These are phyloP conservation scores for Stevia rebaudiana DNA, from an alignment of 140 eudicot genomes.

Conservation along the genomic window DNA sequence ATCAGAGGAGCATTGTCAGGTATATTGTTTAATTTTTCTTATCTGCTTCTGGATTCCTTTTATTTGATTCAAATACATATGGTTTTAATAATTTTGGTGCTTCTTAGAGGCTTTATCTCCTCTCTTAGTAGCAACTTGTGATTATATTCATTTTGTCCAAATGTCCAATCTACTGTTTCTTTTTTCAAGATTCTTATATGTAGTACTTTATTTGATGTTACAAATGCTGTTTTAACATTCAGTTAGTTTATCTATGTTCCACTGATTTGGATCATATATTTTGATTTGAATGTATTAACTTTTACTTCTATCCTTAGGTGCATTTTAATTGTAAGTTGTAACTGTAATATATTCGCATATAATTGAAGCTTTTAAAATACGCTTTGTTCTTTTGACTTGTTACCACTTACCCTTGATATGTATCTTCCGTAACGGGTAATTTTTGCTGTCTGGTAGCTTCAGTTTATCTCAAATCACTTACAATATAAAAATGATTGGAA, in stretches of 20 bases:
- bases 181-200: background rate
- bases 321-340: background rate
- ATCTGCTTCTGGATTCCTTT: background rate
- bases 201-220: slow-evolving; percentile 2
- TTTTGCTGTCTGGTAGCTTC: background rate
- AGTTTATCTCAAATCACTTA: background rate
- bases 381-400: no score
- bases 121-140: slow-evolving; percentile 6
- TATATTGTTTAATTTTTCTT: slow-evolving; percentile 5
- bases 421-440: background rate
- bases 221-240: slow-evolving; percentile 9
- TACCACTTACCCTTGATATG: background rate
- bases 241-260: background rate
- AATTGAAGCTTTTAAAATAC: background rate
- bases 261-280: slow-evolving; percentile 6
- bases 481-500: background rate
- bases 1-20: slow-evolving; percentile 96
- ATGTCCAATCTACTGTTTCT: slow-evolving; percentile 1
- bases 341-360: background rate
- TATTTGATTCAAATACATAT: slow-evolving; percentile 7
- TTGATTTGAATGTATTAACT: background rate
- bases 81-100: slow-evolving; percentile 3
- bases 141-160: background rate
- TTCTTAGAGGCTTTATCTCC: background rate
- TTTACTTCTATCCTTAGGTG: background rate